Conservation (phyloP, 2,329 filamentous ascomycete species). For the Diaporthe caulivora region DNA sequence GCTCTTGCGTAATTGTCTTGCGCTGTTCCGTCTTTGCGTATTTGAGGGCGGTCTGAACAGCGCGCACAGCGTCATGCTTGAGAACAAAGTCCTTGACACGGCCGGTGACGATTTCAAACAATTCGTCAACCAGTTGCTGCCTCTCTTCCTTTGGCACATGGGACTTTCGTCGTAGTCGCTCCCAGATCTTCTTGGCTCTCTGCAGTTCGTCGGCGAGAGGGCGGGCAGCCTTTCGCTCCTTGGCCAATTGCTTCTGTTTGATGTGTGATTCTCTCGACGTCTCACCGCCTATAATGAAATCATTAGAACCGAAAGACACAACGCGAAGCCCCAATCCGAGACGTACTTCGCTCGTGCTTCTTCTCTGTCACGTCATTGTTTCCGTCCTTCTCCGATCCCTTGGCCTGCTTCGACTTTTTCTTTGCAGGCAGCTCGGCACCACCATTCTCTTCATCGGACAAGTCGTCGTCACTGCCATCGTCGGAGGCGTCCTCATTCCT, state of each 20-base stretch:
- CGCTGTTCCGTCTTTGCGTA: conserved; percentile 89
- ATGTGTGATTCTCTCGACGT: conserved; percentile 88
- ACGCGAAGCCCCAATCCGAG: conserved; percentile 13
- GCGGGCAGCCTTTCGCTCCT: conserved; percentile 92
- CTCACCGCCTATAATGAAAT: conserved; percentile 53
- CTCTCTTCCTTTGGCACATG: conserved; percentile 92
- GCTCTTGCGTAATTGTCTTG: conserved; percentile 86
- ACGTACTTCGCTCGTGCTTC: conserved; percentile 57
- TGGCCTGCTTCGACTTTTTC: conserved; percentile 52
- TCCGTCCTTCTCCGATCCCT: conserved; percentile 43
- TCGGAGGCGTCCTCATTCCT: conserved; percentile 51
- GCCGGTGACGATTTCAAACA: conserved; percentile 92
- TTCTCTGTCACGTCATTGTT: conserved; percentile 49
- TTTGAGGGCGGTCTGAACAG: conserved; percentile 96
- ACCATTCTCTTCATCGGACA: conserved; percentile 66
- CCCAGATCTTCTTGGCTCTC: conserved; percentile 97
- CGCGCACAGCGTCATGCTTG: conserved; percentile 97
- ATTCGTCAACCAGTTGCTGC: conserved; percentile 86
- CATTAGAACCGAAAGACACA: background rate
- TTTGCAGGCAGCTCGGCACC: conserved; percentile 60
- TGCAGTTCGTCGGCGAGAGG: conserved; percentile 91
- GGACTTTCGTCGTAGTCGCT: conserved; percentile 90
- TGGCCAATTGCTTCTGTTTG: conserved; percentile 89
- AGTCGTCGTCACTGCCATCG: conserved; percentile 53
- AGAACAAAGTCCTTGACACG: conserved; percentile 95